Conservation (phyloP, 2,329 filamentous ascomycete species). For the Alternaria infectoria region DNA sequence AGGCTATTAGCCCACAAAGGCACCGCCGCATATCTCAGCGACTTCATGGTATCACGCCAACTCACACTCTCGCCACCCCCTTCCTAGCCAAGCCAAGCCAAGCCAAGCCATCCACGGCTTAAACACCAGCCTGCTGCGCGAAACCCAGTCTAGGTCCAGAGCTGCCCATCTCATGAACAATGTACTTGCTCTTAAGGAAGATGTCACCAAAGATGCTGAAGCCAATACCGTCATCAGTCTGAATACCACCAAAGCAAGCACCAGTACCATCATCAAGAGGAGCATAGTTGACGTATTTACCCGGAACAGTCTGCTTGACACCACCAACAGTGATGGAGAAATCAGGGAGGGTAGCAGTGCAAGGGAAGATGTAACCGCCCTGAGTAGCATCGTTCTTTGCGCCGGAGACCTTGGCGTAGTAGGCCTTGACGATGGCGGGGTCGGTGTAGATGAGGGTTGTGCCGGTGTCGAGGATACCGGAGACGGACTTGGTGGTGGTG, state of each 20-base stretch:
- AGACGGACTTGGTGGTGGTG: slow-evolving; percentile 51
- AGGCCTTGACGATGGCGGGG: slow-evolving; percentile 59
- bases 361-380: slow-evolving; percentile 64
- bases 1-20: neutral
- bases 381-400: slow-evolving; percentile 55
- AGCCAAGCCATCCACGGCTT: too few relatives aligned
- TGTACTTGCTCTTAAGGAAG: slow-evolving; percentile 79
- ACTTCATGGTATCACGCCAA: neutral
- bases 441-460: slow-evolving; percentile 70
- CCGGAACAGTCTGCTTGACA: slow-evolving; percentile 59
- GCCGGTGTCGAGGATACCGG: slow-evolving; percentile 72
- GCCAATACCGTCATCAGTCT: slow-evolving; percentile 64
- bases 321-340: slow-evolving; percentile 60
- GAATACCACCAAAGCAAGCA: slow-evolving; percentile 77
- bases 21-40: neutral
- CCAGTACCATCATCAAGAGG: slow-evolving; percentile 48
- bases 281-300: slow-evolving; percentile 62
- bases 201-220: slow-evolving; percentile 77
- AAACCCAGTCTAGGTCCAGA: slow-evolving; percentile 52
- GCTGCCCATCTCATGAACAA: slow-evolving; percentile 60
- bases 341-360: slow-evolving; percentile 58
- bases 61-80: too few relatives aligned
- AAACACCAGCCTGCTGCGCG: slow-evolving; percentile 48
- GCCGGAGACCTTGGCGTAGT: slow-evolving; percentile 65
- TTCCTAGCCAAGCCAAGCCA: too few relatives aligned